These are phyloP conservation scores for Echinochloa phyllopogon DNA, from an alignment of 176 grass and related monocot species.

Conservation along the genomic window DNA sequence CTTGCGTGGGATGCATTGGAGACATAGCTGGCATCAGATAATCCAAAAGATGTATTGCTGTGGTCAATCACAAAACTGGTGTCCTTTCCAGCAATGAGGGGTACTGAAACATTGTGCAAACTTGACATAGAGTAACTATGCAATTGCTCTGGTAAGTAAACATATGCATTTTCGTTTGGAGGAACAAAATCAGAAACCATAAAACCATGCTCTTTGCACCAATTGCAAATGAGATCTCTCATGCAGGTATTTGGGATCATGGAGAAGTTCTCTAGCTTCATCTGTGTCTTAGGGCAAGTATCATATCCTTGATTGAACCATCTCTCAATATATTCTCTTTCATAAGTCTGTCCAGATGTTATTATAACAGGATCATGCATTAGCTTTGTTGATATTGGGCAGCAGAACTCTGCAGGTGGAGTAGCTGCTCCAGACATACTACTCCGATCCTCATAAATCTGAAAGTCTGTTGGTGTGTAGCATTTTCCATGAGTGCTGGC, in stretches of 20 bases:
- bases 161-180: conserved; percentile 45
- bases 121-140: conserved; percentile 82
- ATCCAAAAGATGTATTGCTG: conserved; percentile 67
- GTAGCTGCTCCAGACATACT: conserved; percentile 46
- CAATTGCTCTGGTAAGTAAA: conserved; percentile 63
- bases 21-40: conserved; percentile 68
- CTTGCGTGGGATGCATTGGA: conserved; percentile 62
- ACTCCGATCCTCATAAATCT: conserved; percentile 42
- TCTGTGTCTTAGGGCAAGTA: conserved; percentile 82
- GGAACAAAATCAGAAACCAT: conserved; percentile 38
- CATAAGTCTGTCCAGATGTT: conserved; percentile 91
- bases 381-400: conserved; percentile 85
- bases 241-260: conserved; percentile 86
- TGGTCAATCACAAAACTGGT: conserved; percentile 65
- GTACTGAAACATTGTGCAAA: conserved; percentile 81
- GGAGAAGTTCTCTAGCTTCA: conserved; percentile 76
- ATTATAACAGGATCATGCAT: conserved; percentile 96
- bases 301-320: conserved; percentile 88
- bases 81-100: conserved; percentile 70
- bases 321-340: conserved; percentile 83
- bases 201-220: conserved; percentile 65
- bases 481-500: conserved; percentile 47
- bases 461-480: conserved; percentile 33
- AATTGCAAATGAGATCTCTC: conserved; percentile 82
- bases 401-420: conserved; percentile 80